Evolutionary conservation across 805 yeast genomes (phyloP).

Genomic region (Geotrichum ghanense): DNA sequence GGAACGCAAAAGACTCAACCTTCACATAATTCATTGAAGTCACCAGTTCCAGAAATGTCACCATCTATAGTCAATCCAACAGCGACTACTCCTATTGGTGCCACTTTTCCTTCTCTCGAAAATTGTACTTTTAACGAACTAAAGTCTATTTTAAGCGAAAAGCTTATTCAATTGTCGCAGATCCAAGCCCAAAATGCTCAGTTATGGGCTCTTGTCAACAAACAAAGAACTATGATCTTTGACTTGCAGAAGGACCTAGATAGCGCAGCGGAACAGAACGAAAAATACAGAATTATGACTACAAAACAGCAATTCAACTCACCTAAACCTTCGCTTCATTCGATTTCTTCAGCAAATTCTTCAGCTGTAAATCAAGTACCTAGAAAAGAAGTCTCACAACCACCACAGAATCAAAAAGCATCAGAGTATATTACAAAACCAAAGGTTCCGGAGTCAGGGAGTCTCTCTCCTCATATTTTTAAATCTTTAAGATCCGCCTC

Average conservation of each 20-base stretch:
- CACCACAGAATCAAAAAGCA: not conserved
- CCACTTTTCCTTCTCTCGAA: constrained; percentile 1
- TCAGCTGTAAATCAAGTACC: too few species aligned
- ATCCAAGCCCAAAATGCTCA: constrained; percentile 15
- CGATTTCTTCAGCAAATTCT: not conserved
- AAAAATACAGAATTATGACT: constrained; percentile 4
- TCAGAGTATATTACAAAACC: not conserved
- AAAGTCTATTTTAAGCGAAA: constrained; percentile 11
- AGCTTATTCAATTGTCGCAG: constrained; percentile 12
- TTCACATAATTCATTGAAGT: not conserved
- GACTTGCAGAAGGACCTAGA: constrained; percentile 17
- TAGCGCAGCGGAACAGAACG: constrained; percentile 10
- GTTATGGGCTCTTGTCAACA: constrained; percentile 16
- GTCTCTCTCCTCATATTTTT: not conserved
- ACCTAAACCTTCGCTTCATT: not conserved
- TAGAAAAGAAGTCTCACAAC: not conserved
- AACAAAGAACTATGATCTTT: constrained; percentile 17
- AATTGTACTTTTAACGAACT: constrained; percentile 5
- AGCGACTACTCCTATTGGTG: not conserved
- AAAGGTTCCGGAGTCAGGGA: not conserved
- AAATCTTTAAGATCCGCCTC: not conserved
- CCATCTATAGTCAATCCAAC: not conserved
- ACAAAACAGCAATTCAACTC: not conserved
- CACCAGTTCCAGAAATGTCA: not conserved
- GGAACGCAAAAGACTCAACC: not conserved